phyloP scores from a whole-genome alignment of 2,329 filamentous ascomycete genomes.

The Pseudocercospora cruenta region DNA sequence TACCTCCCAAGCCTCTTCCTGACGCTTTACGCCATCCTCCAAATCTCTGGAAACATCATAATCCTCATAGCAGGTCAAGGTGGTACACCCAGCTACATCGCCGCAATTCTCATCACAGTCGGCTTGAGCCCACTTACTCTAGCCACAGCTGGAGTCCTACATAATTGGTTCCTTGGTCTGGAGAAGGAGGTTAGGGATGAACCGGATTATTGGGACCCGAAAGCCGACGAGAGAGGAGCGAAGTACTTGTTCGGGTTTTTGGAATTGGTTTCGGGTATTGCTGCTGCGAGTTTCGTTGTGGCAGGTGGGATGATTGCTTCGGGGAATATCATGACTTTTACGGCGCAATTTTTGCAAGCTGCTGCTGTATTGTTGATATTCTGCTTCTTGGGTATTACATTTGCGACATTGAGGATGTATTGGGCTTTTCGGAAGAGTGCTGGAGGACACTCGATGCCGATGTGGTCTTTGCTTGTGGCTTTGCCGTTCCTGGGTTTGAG shows the following conservation, averaged over 20 bases:
- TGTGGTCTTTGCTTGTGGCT: conserved; percentile 15
- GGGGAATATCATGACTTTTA: background rate
- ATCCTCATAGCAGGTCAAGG: conserved; percentile 11
- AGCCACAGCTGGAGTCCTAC: conserved; percentile 5
- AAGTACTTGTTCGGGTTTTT: conserved; percentile 13
- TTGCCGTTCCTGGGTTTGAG: conserved; percentile 14
- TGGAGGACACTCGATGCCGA: background rate
- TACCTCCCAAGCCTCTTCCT: conserved; percentile 9
- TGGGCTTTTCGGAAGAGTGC: background rate
- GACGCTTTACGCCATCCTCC: conserved; percentile 8
- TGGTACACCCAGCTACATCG: conserved; percentile 9
- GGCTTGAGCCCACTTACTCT: conserved; percentile 11
- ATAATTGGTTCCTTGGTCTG: conserved; percentile 11
- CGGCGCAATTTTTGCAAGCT: conserved; percentile 7
- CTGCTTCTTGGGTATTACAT: background rate
- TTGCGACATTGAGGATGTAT: conserved; percentile 4
- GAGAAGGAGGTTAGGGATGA: background rate
- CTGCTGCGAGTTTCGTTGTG: background rate
- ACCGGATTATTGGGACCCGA: background rate
- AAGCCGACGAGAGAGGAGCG: conserved; percentile 5
- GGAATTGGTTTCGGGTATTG: background rate
- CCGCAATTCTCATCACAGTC: conserved; percentile 8
- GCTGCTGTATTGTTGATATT: conserved; percentile 9
- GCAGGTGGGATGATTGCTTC: conserved; percentile 9
- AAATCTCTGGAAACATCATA: conserved; percentile 13